Evolutionary conservation across 345 rosid genomes (phyloP).

Genomic region (Excoecaria cochinchinensis): DNA sequence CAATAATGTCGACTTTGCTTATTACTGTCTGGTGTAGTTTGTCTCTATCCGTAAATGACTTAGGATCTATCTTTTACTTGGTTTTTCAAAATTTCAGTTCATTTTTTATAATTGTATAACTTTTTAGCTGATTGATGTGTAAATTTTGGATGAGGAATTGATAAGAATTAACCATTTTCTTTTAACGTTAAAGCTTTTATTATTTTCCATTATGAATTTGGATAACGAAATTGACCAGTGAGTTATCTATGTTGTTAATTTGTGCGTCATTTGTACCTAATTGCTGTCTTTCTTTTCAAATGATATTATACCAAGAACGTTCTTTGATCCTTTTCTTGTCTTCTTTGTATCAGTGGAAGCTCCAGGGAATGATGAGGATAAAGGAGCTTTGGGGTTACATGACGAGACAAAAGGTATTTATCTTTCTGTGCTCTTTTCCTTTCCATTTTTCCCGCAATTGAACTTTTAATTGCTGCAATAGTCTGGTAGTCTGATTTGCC

Average conservation of each 20-base stretch:
- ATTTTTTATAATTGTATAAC: background rate
- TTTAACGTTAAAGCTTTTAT: background rate
- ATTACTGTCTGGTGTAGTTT: background rate
- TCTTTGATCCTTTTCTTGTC: background rate
- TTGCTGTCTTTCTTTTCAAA: background rate
- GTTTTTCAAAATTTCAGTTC: background rate
- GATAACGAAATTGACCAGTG: background rate
- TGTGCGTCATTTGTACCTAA: background rate
- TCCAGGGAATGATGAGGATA: constrained; percentile 38
- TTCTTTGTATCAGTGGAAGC: constrained; percentile 37
- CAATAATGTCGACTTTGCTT: background rate
- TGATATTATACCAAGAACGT: background rate
- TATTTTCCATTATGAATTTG: background rate
- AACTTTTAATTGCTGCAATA: background rate
- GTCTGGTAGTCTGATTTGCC: background rate
- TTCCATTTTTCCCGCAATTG: background rate
- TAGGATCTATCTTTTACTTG: background rate
- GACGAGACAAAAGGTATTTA: constrained; percentile 52
- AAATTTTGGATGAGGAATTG: background rate
- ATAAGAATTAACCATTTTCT: background rate
- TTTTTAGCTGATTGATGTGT: background rate
- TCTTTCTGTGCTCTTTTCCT: background rate
- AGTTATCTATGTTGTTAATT: too few species aligned
- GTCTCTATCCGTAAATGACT: background rate
- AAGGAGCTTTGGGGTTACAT: constrained; percentile 31